Percentiles rank a stretch among this genome's conserved stretches.
Evolutionary conservation across 2,329 filamentous ascomycete species (phyloP).

Genomic region (Verticillium albo-atrum): DNA sequence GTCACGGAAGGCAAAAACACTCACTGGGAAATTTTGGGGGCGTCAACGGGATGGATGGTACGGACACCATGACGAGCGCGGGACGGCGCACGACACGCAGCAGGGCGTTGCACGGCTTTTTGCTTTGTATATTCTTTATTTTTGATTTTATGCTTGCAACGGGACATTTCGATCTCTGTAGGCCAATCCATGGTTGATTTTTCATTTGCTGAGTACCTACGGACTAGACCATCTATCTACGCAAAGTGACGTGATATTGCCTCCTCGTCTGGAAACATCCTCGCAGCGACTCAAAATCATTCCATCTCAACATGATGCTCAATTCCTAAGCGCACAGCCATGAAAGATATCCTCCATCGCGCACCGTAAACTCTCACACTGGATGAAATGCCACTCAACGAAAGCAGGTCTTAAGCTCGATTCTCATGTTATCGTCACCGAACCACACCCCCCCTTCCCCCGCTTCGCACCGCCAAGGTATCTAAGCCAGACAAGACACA

Average conservation of each 20-base stretch:
- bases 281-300: too few species aligned
- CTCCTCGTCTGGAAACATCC: background rate
- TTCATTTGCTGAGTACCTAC: background rate
- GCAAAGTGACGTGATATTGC: background rate
- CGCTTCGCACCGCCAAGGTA: slow-evolving; percentile 1
- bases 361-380: too few species aligned
- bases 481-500: background rate
- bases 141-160: background rate
- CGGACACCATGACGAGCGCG: background rate
- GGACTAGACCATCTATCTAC: slow-evolving; percentile 8
- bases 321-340: too few species aligned
- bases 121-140: background rate
- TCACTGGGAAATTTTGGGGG: background rate
- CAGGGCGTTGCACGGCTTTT: slow-evolving; percentile 1
- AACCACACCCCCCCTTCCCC: background rate
- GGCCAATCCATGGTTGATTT: background rate
- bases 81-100: background rate
- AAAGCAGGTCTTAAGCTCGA: background rate
- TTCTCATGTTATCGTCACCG: background rate
- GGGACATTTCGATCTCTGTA: background rate
- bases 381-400: background rate
- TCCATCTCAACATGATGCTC: too few species aligned
- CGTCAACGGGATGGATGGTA: background rate
- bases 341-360: too few species aligned
- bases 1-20: too few species aligned